Conservation (phyloP, 1,284 basidiomycete genomes). For the Cutaneotrichosporon sp. region DNA sequence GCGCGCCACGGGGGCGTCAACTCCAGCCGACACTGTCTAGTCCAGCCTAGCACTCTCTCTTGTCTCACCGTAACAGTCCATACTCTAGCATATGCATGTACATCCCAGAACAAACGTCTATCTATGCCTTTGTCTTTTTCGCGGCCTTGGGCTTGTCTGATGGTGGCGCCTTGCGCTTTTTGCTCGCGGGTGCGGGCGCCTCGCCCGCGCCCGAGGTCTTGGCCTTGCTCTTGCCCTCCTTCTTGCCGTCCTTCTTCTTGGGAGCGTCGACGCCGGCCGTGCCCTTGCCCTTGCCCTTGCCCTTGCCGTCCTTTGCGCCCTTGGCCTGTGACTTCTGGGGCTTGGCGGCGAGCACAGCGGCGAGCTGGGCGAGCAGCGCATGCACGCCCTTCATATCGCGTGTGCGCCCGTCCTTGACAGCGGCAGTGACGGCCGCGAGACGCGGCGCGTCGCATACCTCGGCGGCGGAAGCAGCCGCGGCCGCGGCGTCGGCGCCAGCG, state of each 20-base stretch:
- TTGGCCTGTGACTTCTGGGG: constrained; percentile 21
- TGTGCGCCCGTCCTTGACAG: constrained; percentile 51
- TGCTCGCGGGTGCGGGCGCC: constrained; percentile 15
- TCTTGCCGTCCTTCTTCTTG: constrained; percentile 18
- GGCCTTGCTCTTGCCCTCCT: constrained; percentile 13
- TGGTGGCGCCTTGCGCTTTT: constrained; percentile 10
- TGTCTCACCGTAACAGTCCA: too few species aligned
- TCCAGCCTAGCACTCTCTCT: too few species aligned
- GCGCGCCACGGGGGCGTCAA: background rate
- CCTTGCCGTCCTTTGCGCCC: constrained; percentile 24
- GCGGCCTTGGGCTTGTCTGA: constrained; percentile 20
- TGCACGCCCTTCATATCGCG: constrained; percentile 52
- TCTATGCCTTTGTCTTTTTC: constrained; percentile 11
- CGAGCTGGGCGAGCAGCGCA: constrained; percentile 53
- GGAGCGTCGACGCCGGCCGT: too few species aligned
- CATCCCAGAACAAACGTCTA: constrained; percentile 7
- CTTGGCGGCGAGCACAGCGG: constrained; percentile 37
- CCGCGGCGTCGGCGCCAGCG: background rate
- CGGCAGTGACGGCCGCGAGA: constrained; percentile 33
- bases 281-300: constrained; percentile 44
- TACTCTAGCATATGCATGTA: constrained; percentile 7
- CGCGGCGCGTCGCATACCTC: constrained; percentile 3
- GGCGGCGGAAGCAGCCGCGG: background rate
- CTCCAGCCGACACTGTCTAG: too few species aligned
- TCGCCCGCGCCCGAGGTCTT: constrained; percentile 11